Conservation (phyloP, 2,329 filamentous ascomycete species). For the Dactylonectria estremocensis region DNA sequence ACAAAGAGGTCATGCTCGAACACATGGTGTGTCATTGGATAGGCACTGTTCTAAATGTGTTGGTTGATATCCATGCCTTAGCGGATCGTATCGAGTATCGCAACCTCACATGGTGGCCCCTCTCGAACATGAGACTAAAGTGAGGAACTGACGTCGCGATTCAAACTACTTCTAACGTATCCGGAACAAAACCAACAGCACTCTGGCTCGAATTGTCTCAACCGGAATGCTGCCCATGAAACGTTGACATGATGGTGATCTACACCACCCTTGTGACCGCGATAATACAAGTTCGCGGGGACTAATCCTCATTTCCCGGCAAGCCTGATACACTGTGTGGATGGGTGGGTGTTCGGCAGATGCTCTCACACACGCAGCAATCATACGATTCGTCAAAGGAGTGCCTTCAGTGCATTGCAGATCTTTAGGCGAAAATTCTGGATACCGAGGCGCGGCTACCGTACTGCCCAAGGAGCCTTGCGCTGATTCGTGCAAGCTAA, state of each 20-base stretch:
- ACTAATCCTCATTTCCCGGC: constrained; percentile 39
- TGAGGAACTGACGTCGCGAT: constrained; percentile 14
- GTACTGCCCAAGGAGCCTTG: constrained; percentile 21
- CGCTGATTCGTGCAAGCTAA: constrained; percentile 27
- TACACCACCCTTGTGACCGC: constrained; percentile 29
- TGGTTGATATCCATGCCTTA: neutral
- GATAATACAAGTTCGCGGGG: constrained; percentile 39
- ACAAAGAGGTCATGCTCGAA: constrained; percentile 10
- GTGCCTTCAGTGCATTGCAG: constrained; percentile 37
- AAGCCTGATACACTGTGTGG: constrained; percentile 18
- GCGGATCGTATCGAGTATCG: neutral
- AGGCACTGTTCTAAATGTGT: neutral
- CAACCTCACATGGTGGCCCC: neutral
- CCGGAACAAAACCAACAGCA: constrained; percentile 19
- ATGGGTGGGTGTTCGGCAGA: constrained; percentile 27
- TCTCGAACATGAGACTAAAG: constrained; percentile 6
- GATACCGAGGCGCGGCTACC: constrained; percentile 21
- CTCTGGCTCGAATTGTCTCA: constrained; percentile 15
- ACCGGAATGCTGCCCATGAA: constrained; percentile 25
- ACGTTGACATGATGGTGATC: constrained; percentile 30
- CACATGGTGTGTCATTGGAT: constrained; percentile 14
- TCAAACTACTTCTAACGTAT: constrained; percentile 15
- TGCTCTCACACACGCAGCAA: neutral
- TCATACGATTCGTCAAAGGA: constrained; percentile 38
- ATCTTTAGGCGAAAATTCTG: constrained; percentile 28